Evolutionary conservation across 345 rosid species (phyloP).

Genomic region (Lenwebbia sp.): DNA sequence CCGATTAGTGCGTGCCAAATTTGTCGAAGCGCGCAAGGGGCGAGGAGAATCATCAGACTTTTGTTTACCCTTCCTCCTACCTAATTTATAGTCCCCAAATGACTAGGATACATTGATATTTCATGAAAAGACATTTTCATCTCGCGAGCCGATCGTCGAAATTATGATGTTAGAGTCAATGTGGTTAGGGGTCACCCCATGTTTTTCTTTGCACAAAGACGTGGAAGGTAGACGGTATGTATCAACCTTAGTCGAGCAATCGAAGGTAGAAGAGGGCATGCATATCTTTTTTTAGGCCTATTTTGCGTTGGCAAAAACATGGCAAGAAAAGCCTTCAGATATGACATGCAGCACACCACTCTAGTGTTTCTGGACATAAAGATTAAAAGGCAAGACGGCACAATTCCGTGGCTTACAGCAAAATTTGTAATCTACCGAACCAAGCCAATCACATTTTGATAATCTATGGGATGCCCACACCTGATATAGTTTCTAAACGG

Average conservation of each 20-base stretch:
- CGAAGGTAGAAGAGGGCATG: too few species aligned
- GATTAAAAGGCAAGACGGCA: neutral
- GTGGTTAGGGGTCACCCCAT: neutral
- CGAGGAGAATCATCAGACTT: neutral
- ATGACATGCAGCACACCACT: neutral
- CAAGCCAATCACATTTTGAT: neutral
- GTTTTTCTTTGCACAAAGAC: neutral
- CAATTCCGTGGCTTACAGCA: neutral
- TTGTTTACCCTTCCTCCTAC: neutral
- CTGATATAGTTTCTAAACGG: neutral
- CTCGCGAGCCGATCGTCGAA: neutral
- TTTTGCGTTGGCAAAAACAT: neutral
- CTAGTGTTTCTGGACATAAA: neutral
- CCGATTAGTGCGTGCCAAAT: neutral
- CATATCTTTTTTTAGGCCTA: neutral
- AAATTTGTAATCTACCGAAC: neutral
- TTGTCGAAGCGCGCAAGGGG: neutral
- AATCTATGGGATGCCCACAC: neutral
- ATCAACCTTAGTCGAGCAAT: too few species aligned
- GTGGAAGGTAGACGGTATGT: neutral
- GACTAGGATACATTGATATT: neutral
- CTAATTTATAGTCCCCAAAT: neutral
- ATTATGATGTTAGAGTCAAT: neutral
- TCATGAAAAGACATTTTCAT: neutral
- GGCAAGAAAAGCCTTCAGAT: neutral